Conservation (phyloP, 306 rosid species). For the Cajanus cajan region DNA sequence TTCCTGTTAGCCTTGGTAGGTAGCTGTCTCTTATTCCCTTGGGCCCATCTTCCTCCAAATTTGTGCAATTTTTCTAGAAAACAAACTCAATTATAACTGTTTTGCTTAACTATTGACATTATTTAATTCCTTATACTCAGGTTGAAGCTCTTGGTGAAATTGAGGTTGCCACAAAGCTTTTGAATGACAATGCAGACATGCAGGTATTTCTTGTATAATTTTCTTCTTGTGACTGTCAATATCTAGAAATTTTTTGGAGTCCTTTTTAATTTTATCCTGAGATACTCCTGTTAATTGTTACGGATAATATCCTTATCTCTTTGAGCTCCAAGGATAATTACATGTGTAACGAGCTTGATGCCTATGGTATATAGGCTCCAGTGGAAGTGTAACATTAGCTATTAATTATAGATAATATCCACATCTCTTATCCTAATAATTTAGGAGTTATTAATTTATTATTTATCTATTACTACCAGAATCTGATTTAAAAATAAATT, state of each 20-base stretch:
- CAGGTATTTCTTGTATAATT: constrained; percentile 52
- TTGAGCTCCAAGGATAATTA: not conserved
- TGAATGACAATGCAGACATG: constrained; percentile 52
- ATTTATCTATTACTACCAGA: not conserved
- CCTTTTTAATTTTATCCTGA: not conserved
- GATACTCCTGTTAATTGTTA: not conserved
- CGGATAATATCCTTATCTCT: not conserved
- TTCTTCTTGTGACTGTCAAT: constrained; percentile 16
- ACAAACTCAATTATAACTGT: not conserved
- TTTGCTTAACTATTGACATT: constrained; percentile 27
- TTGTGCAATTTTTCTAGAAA: not conserved
- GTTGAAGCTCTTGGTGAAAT: constrained; percentile 95
- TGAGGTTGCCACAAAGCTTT: constrained; percentile 86
- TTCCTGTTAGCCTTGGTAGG: not conserved
- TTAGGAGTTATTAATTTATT: not conserved
- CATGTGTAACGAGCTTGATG: not conserved
- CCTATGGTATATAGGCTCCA: not conserved
- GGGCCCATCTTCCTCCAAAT: not conserved
- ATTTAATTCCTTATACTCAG: constrained; percentile 39
- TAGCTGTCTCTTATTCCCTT: constrained; percentile 18
- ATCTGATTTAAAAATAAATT: not conserved
- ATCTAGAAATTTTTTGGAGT: not conserved
- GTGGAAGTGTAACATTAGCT: not conserved
- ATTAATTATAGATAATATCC: not conserved
- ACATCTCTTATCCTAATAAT: not conserved